Conservation (phyloP, 371 early-diverging fungal species). For the Mucor sp. region DNA sequence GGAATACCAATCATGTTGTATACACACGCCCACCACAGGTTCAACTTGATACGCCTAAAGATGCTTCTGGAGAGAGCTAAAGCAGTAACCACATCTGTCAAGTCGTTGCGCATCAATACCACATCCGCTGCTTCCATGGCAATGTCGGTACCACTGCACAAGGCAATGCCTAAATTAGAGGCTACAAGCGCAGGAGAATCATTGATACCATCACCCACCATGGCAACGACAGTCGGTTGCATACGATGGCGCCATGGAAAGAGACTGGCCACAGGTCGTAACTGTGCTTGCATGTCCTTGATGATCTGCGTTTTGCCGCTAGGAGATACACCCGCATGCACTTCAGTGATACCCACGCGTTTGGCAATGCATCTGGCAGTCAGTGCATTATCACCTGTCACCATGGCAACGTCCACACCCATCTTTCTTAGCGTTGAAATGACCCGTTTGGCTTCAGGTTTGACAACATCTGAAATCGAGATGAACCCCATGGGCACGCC, state of each 20-base stretch:
- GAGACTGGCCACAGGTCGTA: background rate
- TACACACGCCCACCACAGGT: slow-evolving; percentile 87
- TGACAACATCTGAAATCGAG: slow-evolving; percentile 82
- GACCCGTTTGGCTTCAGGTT: slow-evolving; percentile 75
- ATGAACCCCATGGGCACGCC: slow-evolving; percentile 71
- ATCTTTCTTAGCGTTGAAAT: slow-evolving; percentile 73
- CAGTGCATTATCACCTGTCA: slow-evolving; percentile 89
- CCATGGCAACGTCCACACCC: slow-evolving; percentile 83
- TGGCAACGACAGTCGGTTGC: slow-evolving; percentile 67
- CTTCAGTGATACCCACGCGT: slow-evolving; percentile 73
- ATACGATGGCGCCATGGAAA: background rate
- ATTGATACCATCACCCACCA: slow-evolving; percentile 99
- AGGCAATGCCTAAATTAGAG: slow-evolving; percentile 92
- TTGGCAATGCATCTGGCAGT: slow-evolving; percentile 78
- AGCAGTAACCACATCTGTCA: slow-evolving; percentile 84
- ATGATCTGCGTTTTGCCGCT: slow-evolving; percentile 86
- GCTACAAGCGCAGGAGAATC: slow-evolving; percentile 95
- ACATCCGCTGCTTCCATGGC: slow-evolving; percentile 95
- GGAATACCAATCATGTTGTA: slow-evolving; percentile 93
- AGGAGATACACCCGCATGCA: slow-evolving; percentile 92
- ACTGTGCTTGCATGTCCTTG: slow-evolving; percentile 55
- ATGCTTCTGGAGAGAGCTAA: slow-evolving; percentile 84
- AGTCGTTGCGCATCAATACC: slow-evolving; percentile 81
- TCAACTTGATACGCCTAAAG: slow-evolving; percentile 80
- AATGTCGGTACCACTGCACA: slow-evolving; percentile 92